Evolutionary conservation across 495 filamentous ascomycete species (phyloP).

Genomic region (Sabuloglossum arenarium): DNA sequence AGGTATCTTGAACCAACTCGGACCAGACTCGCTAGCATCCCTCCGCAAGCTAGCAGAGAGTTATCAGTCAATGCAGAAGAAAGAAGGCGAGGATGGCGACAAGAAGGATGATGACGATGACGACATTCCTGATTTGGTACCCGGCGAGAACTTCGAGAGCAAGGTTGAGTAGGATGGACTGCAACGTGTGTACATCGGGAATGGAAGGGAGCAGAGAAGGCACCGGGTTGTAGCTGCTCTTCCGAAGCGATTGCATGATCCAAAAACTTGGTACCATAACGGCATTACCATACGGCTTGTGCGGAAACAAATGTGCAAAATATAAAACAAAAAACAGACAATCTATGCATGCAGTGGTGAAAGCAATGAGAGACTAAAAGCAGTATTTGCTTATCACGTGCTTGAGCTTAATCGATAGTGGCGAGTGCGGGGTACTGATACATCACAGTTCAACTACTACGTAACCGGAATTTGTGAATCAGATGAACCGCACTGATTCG

Average conservation of each 20-base stretch:
- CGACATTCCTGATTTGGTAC: constrained; percentile 89
- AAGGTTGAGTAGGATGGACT: constrained; percentile 56
- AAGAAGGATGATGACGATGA: constrained; percentile 64
- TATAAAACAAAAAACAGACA: not conserved
- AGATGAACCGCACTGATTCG: too few relatives aligned
- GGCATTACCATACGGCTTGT: not conserved
- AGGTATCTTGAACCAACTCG: constrained; percentile 97
- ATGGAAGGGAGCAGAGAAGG: not conserved
- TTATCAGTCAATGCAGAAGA: constrained; percentile 99
- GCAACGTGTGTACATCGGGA: not conserved
- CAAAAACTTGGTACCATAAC: not conserved
- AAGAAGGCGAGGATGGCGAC: constrained; percentile 46
- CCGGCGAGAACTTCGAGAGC: constrained; percentile 90
- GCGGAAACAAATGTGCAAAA: not conserved
- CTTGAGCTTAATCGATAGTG: too few relatives aligned
- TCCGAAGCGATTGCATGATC: not conserved
- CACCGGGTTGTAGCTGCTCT: not conserved
- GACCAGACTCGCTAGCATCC: constrained; percentile 91
- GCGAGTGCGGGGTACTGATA: too few relatives aligned
- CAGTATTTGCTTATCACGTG: too few relatives aligned
- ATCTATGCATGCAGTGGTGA: too few relatives aligned
- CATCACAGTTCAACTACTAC: too few relatives aligned
- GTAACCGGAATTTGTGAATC: too few relatives aligned
- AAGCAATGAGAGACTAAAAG: too few relatives aligned
- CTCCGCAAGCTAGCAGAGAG: constrained; percentile 96